A percentile compares a stretch with the other conserved stretches of the same genome.
These are phyloP conservation scores for Triticum urartu DNA, from an alignment of 176 grass and related monocot genomes.

Conservation along the genomic window DNA sequence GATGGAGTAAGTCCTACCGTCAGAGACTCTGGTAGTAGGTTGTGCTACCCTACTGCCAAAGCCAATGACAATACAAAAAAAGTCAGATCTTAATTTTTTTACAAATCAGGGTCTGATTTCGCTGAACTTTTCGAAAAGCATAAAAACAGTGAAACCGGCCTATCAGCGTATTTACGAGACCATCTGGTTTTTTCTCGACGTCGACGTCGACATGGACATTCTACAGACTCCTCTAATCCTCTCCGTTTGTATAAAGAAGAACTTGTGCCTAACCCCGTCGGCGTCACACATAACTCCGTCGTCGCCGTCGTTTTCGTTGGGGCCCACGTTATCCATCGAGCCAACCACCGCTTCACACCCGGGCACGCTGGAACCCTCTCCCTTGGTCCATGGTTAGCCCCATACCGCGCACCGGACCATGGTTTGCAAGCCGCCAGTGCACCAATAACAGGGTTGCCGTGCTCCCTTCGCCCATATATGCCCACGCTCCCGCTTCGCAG, in stretches of 20 bases:
- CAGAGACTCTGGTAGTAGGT: too few species aligned
- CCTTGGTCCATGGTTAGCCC: neutral
- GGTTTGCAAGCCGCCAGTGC: neutral
- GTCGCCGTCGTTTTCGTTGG: neutral
- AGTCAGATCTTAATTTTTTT: too few species aligned
- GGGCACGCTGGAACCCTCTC: neutral
- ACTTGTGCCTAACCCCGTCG: neutral
- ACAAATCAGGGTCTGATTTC: too few species aligned
- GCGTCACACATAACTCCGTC: neutral
- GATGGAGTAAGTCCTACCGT: too few species aligned
- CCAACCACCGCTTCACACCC: neutral
- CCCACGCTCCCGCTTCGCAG: neutral
- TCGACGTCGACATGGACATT: neutral
- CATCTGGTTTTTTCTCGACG: too few species aligned
- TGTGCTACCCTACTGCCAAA: too few species aligned
- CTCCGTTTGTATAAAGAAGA: neutral
- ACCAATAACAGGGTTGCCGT: neutral
- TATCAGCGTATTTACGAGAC: too few species aligned
- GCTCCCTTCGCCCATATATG: slow-evolving; percentile 13
- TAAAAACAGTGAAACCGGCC: too few species aligned
- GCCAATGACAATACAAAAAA: too few species aligned
- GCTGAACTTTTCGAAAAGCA: too few species aligned
- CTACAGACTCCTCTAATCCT: neutral
- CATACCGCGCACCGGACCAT: neutral
- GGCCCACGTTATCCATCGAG: slow-evolving; percentile 6